These are phyloP conservation scores for Arbutus unedo DNA, from an alignment of 148 eudicot genomes.

Conservation along the genomic window DNA sequence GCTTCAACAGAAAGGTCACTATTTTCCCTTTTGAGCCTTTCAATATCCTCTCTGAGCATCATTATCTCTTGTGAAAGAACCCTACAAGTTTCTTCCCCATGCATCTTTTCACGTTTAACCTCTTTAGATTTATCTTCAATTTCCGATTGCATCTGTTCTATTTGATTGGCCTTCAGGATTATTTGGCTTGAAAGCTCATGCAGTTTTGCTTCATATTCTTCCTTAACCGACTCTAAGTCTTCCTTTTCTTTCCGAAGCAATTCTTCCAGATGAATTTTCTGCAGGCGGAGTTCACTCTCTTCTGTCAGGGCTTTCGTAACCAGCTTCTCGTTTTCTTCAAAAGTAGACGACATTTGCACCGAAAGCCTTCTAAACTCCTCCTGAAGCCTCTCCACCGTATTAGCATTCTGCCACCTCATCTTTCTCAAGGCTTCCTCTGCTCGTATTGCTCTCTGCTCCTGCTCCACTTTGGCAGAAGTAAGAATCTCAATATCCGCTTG, in stretches of 20 bases:
- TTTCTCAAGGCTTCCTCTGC: conserved; percentile 84
- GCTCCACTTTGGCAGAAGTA: conserved; percentile 63
- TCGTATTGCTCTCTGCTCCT: conserved; percentile 81
- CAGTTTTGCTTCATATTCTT: conserved; percentile 53
- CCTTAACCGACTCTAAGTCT: conserved; percentile 47
- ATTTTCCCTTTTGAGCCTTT: conserved; percentile 42
- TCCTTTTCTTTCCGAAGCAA: conserved; percentile 54
- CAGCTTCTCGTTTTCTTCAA: conserved; percentile 76
- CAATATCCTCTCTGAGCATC: conserved; percentile 46
- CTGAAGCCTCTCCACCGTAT: conserved; percentile 75
- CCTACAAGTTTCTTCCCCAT: conserved; percentile 36
- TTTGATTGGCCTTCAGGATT: conserved; percentile 33
- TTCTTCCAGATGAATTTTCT: conserved; percentile 63
- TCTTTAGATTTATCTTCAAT: conserved; percentile 40
- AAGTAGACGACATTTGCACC: conserved; percentile 61
- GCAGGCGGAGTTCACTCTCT: conserved; percentile 60
- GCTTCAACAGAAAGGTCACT: conserved; percentile 36
- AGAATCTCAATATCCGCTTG: conserved; percentile 76
- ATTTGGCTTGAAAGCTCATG: conserved; percentile 45
- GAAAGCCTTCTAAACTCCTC: conserved; percentile 79
- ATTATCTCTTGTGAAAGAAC: conserved; percentile 37
- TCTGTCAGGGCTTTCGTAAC: conserved; percentile 64
- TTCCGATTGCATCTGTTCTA: conserved; percentile 36
- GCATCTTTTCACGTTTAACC: conserved; percentile 42
- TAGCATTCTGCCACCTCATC: conserved; percentile 68